Evolutionary conservation across 768 basidiomycete genomes (phyloP), one percentile per base, ranked within the genome.

Genomic region (Flagelloscypha sp.): DNA sequence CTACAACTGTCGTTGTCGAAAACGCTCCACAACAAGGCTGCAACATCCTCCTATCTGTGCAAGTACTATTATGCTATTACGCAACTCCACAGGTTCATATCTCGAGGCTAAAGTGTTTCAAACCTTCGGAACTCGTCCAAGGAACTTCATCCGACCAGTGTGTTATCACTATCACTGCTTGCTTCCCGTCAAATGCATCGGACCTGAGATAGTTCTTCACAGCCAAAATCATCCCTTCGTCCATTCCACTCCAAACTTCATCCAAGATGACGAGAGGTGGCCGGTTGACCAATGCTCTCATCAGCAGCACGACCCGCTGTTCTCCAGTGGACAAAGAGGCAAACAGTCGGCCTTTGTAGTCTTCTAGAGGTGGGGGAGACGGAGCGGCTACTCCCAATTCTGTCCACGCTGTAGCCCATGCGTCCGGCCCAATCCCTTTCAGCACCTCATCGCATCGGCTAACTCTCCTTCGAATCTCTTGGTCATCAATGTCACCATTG

Each of bases 171-270:
- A 97, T 68, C 16, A 89, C 81, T 2, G 80, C 82, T 60, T 95
- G 89, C 27, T 70, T 60, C 2, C 48, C 56, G 16, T 48, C 30
- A n/a, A 20, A 15, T 31, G 28, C 28, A 25, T 38, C 50, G 39
- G 65, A 40, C 8, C 79, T 63, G 28, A 99, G 52, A 49, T 87
- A 86, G 27, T 44, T 46, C 43, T 72, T 63, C 27, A 78, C 84
- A 24, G 72, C 71, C 12, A 55, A 55, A 20, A 93, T 75, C 76
- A 88, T 86, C 5, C 55, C 59, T 28, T 75, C 79, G 44, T 86
- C 86, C 87, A 98, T 93, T 17, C 92, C 93, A 16, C 84, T 79
- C 75, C 87, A 92, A 7, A 81, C 85, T 53, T 99, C 94, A 49
- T 99, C 94, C 25, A 98, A 59, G 7, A 97, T 63, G 6, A 98